Evolutionary conservation across 768 basidiomycete genomes (phyloP).

Genomic region (Mrakia gelida): DNA sequence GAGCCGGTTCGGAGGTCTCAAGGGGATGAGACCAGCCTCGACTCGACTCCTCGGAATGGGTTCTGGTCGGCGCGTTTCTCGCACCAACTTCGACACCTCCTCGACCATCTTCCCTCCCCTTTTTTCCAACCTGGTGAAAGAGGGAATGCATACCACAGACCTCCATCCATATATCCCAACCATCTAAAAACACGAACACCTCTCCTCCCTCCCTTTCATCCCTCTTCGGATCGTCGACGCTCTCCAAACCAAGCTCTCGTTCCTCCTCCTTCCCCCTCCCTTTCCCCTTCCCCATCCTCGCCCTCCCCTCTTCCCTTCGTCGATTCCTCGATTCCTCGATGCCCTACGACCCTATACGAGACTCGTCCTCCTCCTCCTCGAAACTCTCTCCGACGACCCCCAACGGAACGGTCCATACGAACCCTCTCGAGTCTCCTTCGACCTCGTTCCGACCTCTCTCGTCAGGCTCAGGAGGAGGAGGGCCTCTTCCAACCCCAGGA

Average conservation of each 20-base stretch:
- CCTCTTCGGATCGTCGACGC: neutral
- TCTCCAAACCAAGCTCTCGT: neutral
- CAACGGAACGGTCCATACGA: constrained; percentile 26
- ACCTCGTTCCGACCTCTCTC: neutral
- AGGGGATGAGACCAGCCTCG: too few species aligned
- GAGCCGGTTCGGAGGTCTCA: too few species aligned
- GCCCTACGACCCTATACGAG: constrained; percentile 43
- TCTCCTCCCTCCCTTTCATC: neutral
- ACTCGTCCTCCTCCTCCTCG: constrained; percentile 35
- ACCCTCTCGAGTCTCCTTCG: neutral
- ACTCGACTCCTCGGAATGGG: too few species aligned
- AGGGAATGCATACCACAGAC: neutral
- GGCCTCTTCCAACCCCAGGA: neutral
- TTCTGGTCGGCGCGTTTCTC: too few species aligned
- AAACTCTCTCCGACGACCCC: constrained; percentile 33
- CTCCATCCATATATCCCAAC: neutral
- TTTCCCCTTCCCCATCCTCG: neutral
- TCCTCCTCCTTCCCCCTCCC: neutral
- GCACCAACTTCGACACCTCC: too few species aligned
- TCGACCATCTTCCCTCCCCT: too few species aligned
- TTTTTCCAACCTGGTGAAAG: neutral
- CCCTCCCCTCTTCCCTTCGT: neutral
- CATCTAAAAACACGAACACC: neutral
- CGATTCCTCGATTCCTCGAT: too few species aligned
- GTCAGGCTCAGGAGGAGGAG: neutral